Percentiles rank a stretch among this genome's conserved stretches.
Evolutionary conservation across 805 yeast species (phyloP).

Genomic region (Hanseniaspora opuntiae): DNA sequence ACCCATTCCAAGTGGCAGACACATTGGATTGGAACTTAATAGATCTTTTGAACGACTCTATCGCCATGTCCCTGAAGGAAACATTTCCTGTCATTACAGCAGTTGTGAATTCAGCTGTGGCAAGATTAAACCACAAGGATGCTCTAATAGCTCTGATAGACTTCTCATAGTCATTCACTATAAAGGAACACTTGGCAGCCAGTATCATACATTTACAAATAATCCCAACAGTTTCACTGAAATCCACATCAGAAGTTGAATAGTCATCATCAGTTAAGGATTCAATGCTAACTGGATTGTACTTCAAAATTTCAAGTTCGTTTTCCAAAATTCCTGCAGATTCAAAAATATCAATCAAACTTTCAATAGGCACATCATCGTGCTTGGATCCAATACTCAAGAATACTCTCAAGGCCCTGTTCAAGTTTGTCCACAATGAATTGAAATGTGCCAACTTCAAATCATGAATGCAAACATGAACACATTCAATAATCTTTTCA

Average conservation of each 20-base stretch:
- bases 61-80: constrained; percentile 37
- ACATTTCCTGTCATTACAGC: constrained; percentile 23
- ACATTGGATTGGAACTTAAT: constrained; percentile 59
- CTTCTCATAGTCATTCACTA: constrained; percentile 13
- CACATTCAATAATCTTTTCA: constrained; percentile 30
- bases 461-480: constrained; percentile 16
- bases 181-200: constrained; percentile 35
- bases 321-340: constrained; percentile 15
- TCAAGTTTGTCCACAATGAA: constrained; percentile 53
- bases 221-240: constrained; percentile 25
- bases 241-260: constrained; percentile 16
- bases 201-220: constrained; percentile 32
- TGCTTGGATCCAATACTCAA: constrained; percentile 42
- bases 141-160: constrained; percentile 40
- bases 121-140: constrained; percentile 53
- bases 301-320: constrained; percentile 19
- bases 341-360: constrained; percentile 23
- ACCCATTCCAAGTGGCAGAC: constrained; percentile 63
- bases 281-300: not conserved
- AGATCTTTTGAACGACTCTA: constrained; percentile 48
- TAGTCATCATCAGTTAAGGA: constrained; percentile 17
- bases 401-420: constrained; percentile 43
- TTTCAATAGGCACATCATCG: constrained; percentile 36
- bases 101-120: constrained; percentile 45
- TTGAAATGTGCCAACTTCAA: constrained; percentile 27